These are phyloP conservation scores for Geotrichum carabidarum DNA, from an alignment of 1,139 yeast genomes.

Conservation along the genomic window DNA sequence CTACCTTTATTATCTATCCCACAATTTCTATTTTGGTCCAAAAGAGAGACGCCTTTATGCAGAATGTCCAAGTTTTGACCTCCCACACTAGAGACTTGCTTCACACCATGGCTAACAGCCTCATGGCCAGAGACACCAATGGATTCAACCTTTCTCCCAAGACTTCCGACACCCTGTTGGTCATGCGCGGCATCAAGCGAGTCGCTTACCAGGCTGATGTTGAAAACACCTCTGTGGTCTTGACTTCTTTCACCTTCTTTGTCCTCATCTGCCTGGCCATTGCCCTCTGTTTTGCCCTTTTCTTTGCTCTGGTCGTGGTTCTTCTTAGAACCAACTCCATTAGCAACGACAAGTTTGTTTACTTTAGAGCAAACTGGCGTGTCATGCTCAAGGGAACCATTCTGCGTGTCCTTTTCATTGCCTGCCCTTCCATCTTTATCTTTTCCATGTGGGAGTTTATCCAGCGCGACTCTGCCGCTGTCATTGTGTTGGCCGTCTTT, in stretches of 20 bases:
- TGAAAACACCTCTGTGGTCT: conserved; percentile 76
- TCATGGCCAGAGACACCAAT: conserved; percentile 10
- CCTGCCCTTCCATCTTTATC: conserved; percentile 66
- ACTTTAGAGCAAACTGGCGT: conserved; percentile 70
- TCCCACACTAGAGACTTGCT: conserved; percentile 14
- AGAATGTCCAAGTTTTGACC: neutral
- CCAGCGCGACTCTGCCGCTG: conserved; percentile 78
- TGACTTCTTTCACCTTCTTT: conserved; percentile 82
- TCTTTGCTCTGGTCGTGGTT: conserved; percentile 24
- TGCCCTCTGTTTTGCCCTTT: conserved; percentile 26
- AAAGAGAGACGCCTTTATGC: conserved; percentile 37
- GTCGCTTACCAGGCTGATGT: conserved; percentile 78
- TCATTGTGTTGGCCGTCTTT: conserved; percentile 72
- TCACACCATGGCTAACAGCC: conserved; percentile 14
- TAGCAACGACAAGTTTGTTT: conserved; percentile 40
- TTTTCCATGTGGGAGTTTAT: conserved; percentile 89
- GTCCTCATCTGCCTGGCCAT: conserved; percentile 53
- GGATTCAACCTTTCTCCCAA: conserved; percentile 18
- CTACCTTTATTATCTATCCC: conserved; percentile 52
- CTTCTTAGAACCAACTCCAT: conserved; percentile 16
- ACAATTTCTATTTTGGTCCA: conserved; percentile 72
- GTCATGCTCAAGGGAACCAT: conserved; percentile 80
- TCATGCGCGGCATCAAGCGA: conserved; percentile 86
- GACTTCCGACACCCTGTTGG: conserved; percentile 35
- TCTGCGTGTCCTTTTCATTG: conserved; percentile 58